Base-by-base conservation (phyloP, 805 yeast species). In the Lipomyces lipofer region DNA sequence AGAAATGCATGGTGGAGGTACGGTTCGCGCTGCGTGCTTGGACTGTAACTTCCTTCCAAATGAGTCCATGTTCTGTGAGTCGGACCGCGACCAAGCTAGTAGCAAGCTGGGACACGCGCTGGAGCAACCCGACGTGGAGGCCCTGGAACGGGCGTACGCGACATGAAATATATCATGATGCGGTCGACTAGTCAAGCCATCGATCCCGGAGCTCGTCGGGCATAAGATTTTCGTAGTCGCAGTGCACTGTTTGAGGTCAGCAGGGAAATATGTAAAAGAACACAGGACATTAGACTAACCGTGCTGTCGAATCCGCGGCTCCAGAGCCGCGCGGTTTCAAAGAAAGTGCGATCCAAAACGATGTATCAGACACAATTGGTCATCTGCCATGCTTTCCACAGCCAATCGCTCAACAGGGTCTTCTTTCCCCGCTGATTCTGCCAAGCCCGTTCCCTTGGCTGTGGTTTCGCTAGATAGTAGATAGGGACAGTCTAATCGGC, bases 11-110 rank as follows among this genome's bases (percentile, higher is more conserved):
- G 58, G 7, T 50, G 46, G 17, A 54, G 22, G 28, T 36, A 54
- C 8, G 53, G 58, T 17, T 54, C 58, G 19, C 54, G 51, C 43
- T 54, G 58, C 13, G 54, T 46, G 13, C 36, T 35, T 54, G 58
- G 8, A 54, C 52, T 12, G 49, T 54, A n/a, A 50, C 52, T 27
- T 54, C 58, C 32, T 49, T 48, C 54, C 54, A 54, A 4, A 54
- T 54, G 32, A 32, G 35, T 10, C 19, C 29, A 30, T 54, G 58
- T 35, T 54, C 58, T 24, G 54, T n/a, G n/a, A n/a, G 52, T 2
- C 58, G 43, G 12, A 47, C 54, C 2, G 52, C 51, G 33, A 54
- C 38, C 30, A 54, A 54, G 4, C 29, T 30, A 5, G 48, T 33
- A 7, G 58, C 45, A 33, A 51, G 43, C 30, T 43, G 22, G 2